phyloP scores from a whole-genome alignment of 1,284 basidiomycete species.

The Mycena sp. region DNA sequence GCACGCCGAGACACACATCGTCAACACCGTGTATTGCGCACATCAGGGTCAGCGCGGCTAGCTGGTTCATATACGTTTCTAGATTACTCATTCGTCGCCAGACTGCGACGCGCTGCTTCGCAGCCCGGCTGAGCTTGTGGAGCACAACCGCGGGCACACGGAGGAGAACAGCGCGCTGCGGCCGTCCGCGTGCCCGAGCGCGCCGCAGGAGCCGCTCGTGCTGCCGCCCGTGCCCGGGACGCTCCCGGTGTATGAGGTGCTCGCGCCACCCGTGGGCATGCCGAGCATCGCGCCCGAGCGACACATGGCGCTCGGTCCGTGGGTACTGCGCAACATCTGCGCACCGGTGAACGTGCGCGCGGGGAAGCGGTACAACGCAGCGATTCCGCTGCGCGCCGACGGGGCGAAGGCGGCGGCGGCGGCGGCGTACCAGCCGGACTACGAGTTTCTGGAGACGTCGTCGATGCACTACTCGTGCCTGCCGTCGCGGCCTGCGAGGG shows the following conservation, averaged over 20 bases:
- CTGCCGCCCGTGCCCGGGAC: not conserved
- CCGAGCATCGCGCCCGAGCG: constrained; percentile 12
- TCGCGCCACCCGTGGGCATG: not conserved
- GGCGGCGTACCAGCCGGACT: constrained; percentile 1
- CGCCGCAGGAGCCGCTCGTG: not conserved
- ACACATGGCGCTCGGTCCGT: constrained; percentile 22
- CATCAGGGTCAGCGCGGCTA: constrained; percentile 18
- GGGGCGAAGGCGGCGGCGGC: not conserved
- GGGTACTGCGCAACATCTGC: constrained; percentile 25
- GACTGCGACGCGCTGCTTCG: constrained; percentile 16
- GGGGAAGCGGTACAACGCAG: constrained; percentile 26
- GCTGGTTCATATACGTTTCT: not conserved
- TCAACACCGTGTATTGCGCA: constrained; percentile 16
- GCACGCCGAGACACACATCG: constrained; percentile 25
- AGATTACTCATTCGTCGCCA: constrained; percentile 9
- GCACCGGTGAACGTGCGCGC: constrained; percentile 14
- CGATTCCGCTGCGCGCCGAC: not conserved
- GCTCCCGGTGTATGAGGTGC: not conserved
- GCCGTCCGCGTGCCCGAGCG: constrained; percentile 13
- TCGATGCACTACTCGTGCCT: constrained; percentile 15
- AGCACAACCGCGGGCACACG: constrained; percentile 19
- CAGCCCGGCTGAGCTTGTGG: constrained; percentile 14
- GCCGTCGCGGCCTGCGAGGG: constrained; percentile 21
- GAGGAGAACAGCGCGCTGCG: not conserved
- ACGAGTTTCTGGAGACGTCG: constrained; percentile 22